Conservation (phyloP, 2,329 filamentous ascomycete genomes). For the Fusarium keratoplasticum region DNA sequence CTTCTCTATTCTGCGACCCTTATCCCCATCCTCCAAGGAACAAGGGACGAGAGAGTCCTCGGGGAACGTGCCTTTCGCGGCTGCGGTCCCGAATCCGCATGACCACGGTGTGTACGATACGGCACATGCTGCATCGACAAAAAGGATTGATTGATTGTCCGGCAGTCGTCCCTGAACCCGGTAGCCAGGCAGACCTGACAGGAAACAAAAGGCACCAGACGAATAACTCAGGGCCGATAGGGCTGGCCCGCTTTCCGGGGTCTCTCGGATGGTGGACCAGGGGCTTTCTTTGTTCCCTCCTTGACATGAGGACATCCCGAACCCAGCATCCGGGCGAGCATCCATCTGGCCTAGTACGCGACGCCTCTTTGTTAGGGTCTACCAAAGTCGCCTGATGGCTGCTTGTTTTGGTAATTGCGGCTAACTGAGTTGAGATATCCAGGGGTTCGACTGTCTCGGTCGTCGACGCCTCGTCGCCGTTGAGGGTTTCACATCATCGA, state of each 20-base stretch:
- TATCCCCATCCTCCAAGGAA: slow-evolving; percentile 6
- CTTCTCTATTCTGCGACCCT: not conserved
- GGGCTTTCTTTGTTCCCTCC: not conserved
- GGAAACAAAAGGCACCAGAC: slow-evolving; percentile 21
- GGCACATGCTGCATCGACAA: not conserved
- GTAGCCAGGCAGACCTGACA: not conserved
- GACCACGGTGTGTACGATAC: not conserved
- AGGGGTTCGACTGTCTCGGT: slow-evolving; percentile 31
- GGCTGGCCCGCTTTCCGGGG: slow-evolving; percentile 24
- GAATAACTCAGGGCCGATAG: not conserved
- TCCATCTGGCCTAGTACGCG: not conserved
- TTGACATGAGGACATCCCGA: slow-evolving; percentile 5
- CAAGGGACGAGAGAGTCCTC: not conserved
- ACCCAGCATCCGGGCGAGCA: not conserved
- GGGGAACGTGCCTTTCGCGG: slow-evolving; percentile 7
- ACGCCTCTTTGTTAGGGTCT: slow-evolving; percentile 3
- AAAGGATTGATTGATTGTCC: not conserved
- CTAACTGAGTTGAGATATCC: slow-evolving; percentile 22
- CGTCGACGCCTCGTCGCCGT: slow-evolving; percentile 24
- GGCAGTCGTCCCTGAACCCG: not conserved
- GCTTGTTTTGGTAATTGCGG: slow-evolving; percentile 32
- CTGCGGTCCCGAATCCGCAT: not conserved
- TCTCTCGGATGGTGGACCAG: not conserved
- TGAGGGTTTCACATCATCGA: slow-evolving; percentile 29
- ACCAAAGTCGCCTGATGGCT: slow-evolving; percentile 32